A percentile compares a stretch with the other conserved stretches of the same genome.
phyloP scores from a whole-genome alignment of 192 early-diverging fungal species.

The Gorgonomyces haynaldii region DNA sequence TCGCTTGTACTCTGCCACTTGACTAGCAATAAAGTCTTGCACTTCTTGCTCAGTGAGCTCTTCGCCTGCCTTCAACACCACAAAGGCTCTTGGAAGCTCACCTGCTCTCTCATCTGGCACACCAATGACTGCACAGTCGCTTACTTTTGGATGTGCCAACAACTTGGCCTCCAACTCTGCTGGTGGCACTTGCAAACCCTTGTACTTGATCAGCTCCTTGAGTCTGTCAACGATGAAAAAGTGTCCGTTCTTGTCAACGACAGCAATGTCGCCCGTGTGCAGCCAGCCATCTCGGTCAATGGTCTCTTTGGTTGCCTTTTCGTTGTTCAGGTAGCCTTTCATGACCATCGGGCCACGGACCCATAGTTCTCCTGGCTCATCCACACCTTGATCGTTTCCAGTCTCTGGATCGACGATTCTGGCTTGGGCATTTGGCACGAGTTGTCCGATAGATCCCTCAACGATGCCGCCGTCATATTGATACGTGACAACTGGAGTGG shows the following conservation, averaged over 20 bases:
- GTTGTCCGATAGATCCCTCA: constrained; percentile 54
- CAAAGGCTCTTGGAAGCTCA: constrained; percentile 70
- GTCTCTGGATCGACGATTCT: constrained; percentile 65
- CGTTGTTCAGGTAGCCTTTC: constrained; percentile 77
- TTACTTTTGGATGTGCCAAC: constrained; percentile 54
- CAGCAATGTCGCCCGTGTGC: constrained; percentile 70
- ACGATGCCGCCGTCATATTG: constrained; percentile 16
- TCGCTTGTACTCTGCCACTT: constrained; percentile 62
- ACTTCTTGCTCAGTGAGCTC: constrained; percentile 34
- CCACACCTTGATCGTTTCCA: constrained; percentile 43
- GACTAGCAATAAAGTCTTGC: constrained; percentile 41
- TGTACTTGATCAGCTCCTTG: constrained; percentile 92
- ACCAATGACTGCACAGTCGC: constrained; percentile 29
- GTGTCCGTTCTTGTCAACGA: constrained; percentile 49
- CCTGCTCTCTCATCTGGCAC: constrained; percentile 22
- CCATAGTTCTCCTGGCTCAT: constrained; percentile 70
- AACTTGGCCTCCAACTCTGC: constrained; percentile 75
- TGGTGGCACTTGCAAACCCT: constrained; percentile 72
- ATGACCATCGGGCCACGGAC: constrained; percentile 80
- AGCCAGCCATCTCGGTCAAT: constrained; percentile 66
- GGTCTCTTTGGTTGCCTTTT: constrained; percentile 55
- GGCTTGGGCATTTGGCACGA: constrained; percentile 61
- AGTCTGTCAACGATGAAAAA: constrained; percentile 64
- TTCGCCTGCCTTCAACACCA: constrained; percentile 45
- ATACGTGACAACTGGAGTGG: constrained; percentile 37